Conservation (phyloP, 2,329 filamentous ascomycete species). For the Trichoderma sp. region DNA sequence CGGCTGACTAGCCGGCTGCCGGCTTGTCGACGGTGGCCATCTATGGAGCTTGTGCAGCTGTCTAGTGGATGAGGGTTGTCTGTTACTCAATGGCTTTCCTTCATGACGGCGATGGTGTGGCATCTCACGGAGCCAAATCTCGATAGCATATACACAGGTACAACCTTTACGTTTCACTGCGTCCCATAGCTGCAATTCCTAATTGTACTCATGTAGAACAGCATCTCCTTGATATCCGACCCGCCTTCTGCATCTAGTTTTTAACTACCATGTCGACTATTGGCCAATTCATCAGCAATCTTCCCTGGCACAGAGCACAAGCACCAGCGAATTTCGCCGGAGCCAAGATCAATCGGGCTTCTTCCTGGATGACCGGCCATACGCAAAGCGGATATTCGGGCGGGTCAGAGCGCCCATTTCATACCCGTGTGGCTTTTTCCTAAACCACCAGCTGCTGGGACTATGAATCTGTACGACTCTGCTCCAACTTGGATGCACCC, state of each 20-base stretch:
- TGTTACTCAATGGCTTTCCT: background rate
- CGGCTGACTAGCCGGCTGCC: background rate
- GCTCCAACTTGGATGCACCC: background rate
- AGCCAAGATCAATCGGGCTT: background rate
- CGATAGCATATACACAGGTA: background rate
- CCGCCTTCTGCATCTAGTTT: background rate
- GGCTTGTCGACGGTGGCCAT: background rate
- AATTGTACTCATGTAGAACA: background rate
- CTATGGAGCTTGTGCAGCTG: background rate
- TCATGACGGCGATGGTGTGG: slow-evolving; percentile 2
- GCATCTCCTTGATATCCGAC: background rate
- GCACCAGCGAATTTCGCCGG: background rate
- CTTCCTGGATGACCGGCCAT: background rate
- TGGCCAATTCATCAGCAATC: background rate
- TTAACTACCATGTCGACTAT: background rate
- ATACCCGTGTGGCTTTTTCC: slow-evolving; percentile 5
- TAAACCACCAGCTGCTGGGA: background rate
- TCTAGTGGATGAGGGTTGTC: background rate
- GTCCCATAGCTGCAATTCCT: background rate
- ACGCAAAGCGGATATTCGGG: background rate
- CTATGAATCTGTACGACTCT: background rate
- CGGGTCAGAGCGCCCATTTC: slow-evolving; percentile 1
- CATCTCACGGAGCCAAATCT: background rate
- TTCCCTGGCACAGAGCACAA: background rate
- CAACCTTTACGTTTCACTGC: slow-evolving; percentile 7